Evolutionary conservation across 1,139 yeast species (phyloP).

Genomic region (Scheffersomyces stambukii): DNA sequence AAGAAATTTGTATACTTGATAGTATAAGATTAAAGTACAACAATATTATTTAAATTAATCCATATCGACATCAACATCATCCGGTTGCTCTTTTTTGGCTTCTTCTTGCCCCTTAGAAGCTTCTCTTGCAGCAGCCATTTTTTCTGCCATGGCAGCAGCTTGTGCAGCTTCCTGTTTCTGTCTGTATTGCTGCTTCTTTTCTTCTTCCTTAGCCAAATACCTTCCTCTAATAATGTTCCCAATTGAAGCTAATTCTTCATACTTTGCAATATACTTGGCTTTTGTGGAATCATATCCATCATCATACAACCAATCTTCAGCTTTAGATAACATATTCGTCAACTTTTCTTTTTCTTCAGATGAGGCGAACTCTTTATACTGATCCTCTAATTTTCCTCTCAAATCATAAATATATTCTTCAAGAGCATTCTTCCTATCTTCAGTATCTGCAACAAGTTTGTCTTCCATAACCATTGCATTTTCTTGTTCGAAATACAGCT

Average conservation of each 20-base stretch:
- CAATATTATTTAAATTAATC: constrained; percentile 16
- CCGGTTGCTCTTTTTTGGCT: constrained; percentile 27
- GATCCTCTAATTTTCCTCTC: constrained; percentile 95
- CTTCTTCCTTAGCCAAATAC: constrained; percentile 91
- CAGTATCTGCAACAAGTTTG: constrained; percentile 97
- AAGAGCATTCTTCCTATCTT: constrained; percentile 95
- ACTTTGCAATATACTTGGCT: constrained; percentile 96
- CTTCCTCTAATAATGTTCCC: constrained; percentile 97
- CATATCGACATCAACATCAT: constrained; percentile 44
- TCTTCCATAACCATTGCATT: constrained; percentile 82
- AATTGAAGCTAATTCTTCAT: constrained; percentile 91
- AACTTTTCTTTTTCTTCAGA: constrained; percentile 86
- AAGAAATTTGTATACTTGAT: no score
- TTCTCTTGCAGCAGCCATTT: constrained; percentile 78
- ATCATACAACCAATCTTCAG: constrained; percentile 98
- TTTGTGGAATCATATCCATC: constrained; percentile 96
- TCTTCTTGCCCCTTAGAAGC: constrained; percentile 31
- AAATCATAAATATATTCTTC: constrained; percentile 98
- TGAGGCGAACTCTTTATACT: constrained; percentile 82
- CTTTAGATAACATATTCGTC: constrained; percentile 66
- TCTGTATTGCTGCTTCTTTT: constrained; percentile 84
- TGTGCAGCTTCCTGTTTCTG: constrained; percentile 86
- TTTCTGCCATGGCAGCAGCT: constrained; percentile 86
- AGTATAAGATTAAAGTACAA: no score
- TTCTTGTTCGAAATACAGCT: constrained; percentile 73